Evolutionary conservation across 2,329 filamentous ascomycete species (phyloP), one percentile per base, ranked within the genome.

Genomic region (Fusarium haematococcum): DNA sequence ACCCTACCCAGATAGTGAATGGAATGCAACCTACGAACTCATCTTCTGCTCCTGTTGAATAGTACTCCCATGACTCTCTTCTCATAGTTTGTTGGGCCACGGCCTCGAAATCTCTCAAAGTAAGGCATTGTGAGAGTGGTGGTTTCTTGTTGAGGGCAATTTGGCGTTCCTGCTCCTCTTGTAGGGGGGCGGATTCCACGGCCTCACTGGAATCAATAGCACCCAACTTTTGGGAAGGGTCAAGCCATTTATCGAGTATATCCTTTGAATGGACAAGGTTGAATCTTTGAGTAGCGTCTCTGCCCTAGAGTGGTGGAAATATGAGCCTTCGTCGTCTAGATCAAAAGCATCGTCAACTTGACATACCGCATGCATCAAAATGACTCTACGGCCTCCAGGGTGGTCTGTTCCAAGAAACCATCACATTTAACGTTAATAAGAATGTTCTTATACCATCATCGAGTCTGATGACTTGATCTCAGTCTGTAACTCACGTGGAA

Each of bases 1-100:
- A 14, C 18, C 10, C 13, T 4, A n/a, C n/a, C 14, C 9, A 1
- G n/a, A 11, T 4, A 2, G 4, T 8, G 11, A 35, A 23, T n/a
- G 16, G 23, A 6, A 16, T 25, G 13, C 0, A n/a, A 45, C 70
- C n/a, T 37, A 72, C 70, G 14, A 72, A 66, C 20, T 72, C 70
- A 18, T 72, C 70, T n/a, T 72, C 70, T 20, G 69, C 45, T 11
- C 69, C 70, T 3, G 70, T 72, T 2, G 70, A 72, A 33, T 73
- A 72, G 30, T 72, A 72, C 9, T 73, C 69, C 70, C 70, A 72
- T 18, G 69, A 59, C 6, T 58, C 32, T 32, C 6, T 45, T 13
- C 64, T 61, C 69, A 71, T 69, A 2, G 13, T 6, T 0, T 57
- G 41, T 4, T 33, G 59, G 10, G 69, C 69, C 6, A 72, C 65